Evolutionary conservation across 2,329 filamentous ascomycete species (phyloP), one percentile per base, ranked within the genome.

Genomic region (Monosporascus sp.): DNA sequence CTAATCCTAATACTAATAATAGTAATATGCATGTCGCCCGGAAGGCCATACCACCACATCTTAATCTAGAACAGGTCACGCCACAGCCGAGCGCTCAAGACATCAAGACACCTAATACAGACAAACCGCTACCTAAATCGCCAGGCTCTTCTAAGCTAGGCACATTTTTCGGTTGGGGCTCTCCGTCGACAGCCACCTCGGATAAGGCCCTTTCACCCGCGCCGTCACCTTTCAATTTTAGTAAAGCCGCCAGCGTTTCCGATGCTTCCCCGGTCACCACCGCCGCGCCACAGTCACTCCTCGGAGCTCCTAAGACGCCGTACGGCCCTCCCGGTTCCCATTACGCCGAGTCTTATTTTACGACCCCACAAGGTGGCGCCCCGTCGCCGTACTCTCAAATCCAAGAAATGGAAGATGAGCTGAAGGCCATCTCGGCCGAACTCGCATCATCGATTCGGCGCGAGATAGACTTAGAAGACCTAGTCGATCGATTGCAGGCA

Each of bases 381-480:
- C 55, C 68, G 49, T 69, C 76, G 46, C 61, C 78, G 59, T 78
- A 61, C 68, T 63, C 68, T 57, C 72, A 91, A 69, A 81, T 96
- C 64, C 84, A 90, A 68, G 90, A 96, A 68, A 86, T 99, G 76
- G 94, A 99, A 76, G 88, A 91, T 68, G 94, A 99, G 77, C 73
- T 99, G 60, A 90, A 90, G 63, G 89, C 93, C 70, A 93, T 99
- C 72, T 96, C 90, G 75, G 82, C 86, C 55, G 94, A 99, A 78
- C 78, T 99, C 68, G 94, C 94, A 36, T 82, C 85, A 60, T 97
- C 94, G 27, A 97, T 99, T 65, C 85, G 89, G 63, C 84, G 94
- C 56, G 94, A 99, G 74, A 93, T 99, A 82, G 94, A 99, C 62
- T 73, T 99, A 34, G 94, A 99, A 70, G 94, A 99, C 69, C 79